Evolutionary conservation across 192 early-diverging fungal species (phyloP).

Genomic region (Ambispora gerdemannii): DNA sequence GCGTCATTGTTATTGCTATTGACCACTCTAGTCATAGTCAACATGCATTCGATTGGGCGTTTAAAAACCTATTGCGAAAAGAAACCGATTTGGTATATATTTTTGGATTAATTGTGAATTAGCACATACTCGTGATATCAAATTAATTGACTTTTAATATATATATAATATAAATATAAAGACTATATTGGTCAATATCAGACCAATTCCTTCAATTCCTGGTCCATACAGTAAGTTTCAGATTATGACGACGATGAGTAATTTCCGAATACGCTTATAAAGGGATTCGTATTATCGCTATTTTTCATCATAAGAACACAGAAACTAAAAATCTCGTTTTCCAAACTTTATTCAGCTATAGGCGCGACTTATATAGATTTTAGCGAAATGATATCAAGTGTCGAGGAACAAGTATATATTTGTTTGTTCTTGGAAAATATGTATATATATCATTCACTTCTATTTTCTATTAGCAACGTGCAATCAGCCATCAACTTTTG

Average conservation of each 20-base stretch:
- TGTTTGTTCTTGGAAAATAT: background rate
- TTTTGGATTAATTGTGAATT: background rate
- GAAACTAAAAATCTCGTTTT: background rate
- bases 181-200: conserved; percentile 38
- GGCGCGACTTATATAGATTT: conserved; percentile 31
- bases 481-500: conserved; percentile 32
- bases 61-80: conserved; percentile 35
- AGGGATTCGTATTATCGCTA: background rate
- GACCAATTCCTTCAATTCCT: conserved; percentile 32
- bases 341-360: background rate
- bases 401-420: conserved; percentile 32
- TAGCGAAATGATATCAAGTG: conserved; percentile 29
- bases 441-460: background rate
- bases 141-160: no score
- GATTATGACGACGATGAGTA: no score
- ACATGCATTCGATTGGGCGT: conserved; percentile 40
- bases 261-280: background rate
- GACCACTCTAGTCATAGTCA: conserved; percentile 28
- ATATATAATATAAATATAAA: background rate
- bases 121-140: background rate
- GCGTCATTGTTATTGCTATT: conserved; percentile 34
- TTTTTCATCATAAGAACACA: background rate
- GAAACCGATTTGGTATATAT: conserved; percentile 31
- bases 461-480: conserved; percentile 28
- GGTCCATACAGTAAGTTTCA: conserved; percentile 26